Evolutionary conservation across 306 rosid species (phyloP), one percentile per base, ranked within the genome.

Genomic region (Acacia crassicarpa): DNA sequence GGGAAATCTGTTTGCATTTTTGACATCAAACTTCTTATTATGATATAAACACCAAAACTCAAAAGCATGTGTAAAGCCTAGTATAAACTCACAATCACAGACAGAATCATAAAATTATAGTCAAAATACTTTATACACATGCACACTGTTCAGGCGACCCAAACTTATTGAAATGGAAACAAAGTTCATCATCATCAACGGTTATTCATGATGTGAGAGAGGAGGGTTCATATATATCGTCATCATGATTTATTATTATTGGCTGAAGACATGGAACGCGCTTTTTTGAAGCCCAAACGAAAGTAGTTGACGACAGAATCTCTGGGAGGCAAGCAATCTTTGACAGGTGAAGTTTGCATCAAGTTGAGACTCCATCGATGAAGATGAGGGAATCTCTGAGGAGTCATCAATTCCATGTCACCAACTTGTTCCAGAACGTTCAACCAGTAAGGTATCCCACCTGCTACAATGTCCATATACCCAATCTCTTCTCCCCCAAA

Each of bases 261-360:
- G 48, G 75, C 78, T 35, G 82, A n/a, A n/a, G n/a, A 82, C 22
- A 73, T 38, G 67, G 91, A 88, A 73, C 90, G 91, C 41, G 23
- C 12, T 67, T 84, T 74, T 61, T n/a, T 85, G 76, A 88, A 48
- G 51, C 83, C 78, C 5, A 40, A 35, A 30, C 32, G 67, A 67
- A 83, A 87, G 74, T 79, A 78, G 30, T 82, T 61, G 61, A 61
- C 27, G 43, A 86, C 74, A 20, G 40, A 9, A 33, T 88, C 85
- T 62, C 80, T 82, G 19, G 89, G 74, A 25, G 91, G 88, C 80
- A 88, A 40, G 81, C 85, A 73, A 81, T 86, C 83, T 81, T 84
- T 86, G 82, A 85, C 15, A 9, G 88, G 81, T 67, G 80, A 75
- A 79, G 79, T 71, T 1, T 72, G n/a, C 11, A 76, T 43, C 80